Conservation (phyloP, 176 grass and related monocot species). For the Phoenix dactylifera region DNA sequence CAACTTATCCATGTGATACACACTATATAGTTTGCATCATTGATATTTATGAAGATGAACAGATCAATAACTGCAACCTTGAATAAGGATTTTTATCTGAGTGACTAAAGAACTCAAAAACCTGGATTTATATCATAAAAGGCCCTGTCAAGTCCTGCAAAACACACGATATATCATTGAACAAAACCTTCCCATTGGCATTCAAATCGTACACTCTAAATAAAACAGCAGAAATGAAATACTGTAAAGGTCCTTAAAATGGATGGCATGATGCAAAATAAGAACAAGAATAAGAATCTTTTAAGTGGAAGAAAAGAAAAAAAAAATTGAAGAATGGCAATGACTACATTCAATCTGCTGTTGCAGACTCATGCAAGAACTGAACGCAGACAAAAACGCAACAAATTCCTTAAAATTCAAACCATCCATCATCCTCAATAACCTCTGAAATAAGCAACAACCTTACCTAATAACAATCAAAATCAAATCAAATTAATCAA, state of each 20-base stretch:
- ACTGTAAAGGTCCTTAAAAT: not conserved
- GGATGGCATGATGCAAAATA: not conserved
- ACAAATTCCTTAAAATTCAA: slow-evolving; percentile 95
- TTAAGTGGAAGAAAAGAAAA: not conserved
- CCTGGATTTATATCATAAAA: slow-evolving; percentile 40
- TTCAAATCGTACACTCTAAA: slow-evolving; percentile 77
- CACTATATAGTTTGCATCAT: too few species aligned
- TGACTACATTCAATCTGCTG: slow-evolving; percentile 74
- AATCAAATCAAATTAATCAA: not conserved
- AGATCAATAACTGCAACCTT: too few species aligned
- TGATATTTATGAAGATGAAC: too few species aligned
- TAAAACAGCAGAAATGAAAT: slow-evolving; percentile 47
- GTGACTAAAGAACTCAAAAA: slow-evolving; percentile 7
- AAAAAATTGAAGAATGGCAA: not conserved
- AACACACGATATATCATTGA: slow-evolving; percentile 60
- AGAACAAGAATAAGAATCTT: not conserved
- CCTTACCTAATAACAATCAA: slow-evolving; percentile 2
- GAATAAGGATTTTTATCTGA: too few species aligned
- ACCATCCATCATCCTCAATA: slow-evolving; percentile 80
- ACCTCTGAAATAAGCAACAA: slow-evolving; percentile 37
- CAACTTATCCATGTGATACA: too few species aligned
- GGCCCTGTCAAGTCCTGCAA: slow-evolving; percentile 66
- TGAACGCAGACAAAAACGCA: slow-evolving; percentile 79
- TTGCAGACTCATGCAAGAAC: slow-evolving; percentile 37
- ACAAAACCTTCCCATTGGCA: slow-evolving; percentile 75